Evolutionary conservation across 148 eudicot genomes (phyloP).

Genomic region (Fallopia convolvulus): DNA sequence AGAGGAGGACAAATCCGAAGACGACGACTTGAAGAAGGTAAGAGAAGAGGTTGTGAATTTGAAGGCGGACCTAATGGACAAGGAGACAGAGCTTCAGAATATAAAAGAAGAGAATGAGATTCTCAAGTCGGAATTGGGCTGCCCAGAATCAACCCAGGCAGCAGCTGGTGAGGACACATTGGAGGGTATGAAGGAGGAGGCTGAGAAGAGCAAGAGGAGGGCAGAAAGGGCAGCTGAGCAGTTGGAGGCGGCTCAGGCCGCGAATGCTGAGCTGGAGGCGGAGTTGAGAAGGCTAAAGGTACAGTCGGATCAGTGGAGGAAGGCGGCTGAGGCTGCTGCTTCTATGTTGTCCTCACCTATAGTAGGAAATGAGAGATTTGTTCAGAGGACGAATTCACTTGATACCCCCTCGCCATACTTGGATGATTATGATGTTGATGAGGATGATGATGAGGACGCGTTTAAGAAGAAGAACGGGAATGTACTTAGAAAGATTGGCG

Average conservation of each 20-base stretch:
- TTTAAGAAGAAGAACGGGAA: conserved; percentile 77
- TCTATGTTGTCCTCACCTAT: conserved; percentile 55
- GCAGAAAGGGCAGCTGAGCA: conserved; percentile 51
- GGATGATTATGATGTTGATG: conserved; percentile 46
- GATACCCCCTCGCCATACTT: conserved; percentile 51
- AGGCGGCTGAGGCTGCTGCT: conserved; percentile 96
- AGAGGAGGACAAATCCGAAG: conserved; percentile 44
- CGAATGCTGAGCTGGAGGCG: conserved; percentile 59
- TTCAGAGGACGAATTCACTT: conserved; percentile 62
- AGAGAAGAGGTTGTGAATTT: conserved; percentile 28
- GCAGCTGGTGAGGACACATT: conserved; percentile 48
- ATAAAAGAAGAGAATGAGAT: conserved; percentile 49
- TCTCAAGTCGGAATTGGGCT: conserved; percentile 21
- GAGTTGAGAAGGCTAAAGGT: conserved; percentile 77
- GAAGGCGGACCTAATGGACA: conserved; percentile 48
- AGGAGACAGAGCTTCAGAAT: conserved; percentile 50
- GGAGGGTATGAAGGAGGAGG: conserved; percentile 38
- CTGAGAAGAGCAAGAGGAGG: conserved; percentile 41
- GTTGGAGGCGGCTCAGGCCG: conserved; percentile 52
- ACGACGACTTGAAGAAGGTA: conserved; percentile 32
- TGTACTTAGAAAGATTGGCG: conserved; percentile 69
- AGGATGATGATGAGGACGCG: conserved; percentile 45
- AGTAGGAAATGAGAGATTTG: conserved; percentile 41
- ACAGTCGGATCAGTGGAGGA: conserved; percentile 89
- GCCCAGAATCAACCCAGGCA: conserved; percentile 25